Base-by-base conservation (phyloP, 1,284 basidiomycete species). In the Austroboletus rostrupii region DNA sequence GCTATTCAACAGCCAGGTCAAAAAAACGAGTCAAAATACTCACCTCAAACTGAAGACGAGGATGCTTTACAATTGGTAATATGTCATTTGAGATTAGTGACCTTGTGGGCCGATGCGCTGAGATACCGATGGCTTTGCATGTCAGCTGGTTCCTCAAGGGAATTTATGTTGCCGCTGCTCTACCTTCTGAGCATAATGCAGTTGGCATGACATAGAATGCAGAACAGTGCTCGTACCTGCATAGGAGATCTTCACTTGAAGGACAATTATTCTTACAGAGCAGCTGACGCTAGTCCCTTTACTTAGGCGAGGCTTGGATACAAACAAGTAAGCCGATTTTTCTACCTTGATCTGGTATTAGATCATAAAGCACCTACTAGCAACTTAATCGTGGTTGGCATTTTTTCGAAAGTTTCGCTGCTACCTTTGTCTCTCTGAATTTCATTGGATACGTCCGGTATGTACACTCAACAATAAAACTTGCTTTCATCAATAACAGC, bases 151-250 rank as follows among this genome's bases (percentile, higher is more conserved):
- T 61, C 59, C 50, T 51, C 57, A 53, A 56, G 47, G 14, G 23
- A 23, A 23, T 23, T 23, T 41, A 40, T 36, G 41, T 32, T 28
- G 20, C 47, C 47, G 20, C 37, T 41, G 38, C 38, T 49, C 23
- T 60, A 53, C 49, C 52, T 55, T 66, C 56, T 19, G 55, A 54
- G 60, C 54, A 57, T 51, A 58, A 58, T 54, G 59, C 57, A 59
- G 71, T 69, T 70, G 79, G 86, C 72, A 90, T 92, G 90, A 92
- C 90, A 92, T 87, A 91, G 81, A 92, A 90, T 89, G 90, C 88
- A 92, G 90, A 89, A 80, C 87, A 90, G 89, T 79, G 86, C 82
- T 89, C 80, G 90, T 77, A 90, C 88, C 87, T 90, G 90, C 90
- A 89, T 88, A 91, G 89, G 89, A 89, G 90, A 90, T 86, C 85